Conservation (phyloP, 2,329 filamentous ascomycete species). For the Pseudonectria buxi region DNA sequence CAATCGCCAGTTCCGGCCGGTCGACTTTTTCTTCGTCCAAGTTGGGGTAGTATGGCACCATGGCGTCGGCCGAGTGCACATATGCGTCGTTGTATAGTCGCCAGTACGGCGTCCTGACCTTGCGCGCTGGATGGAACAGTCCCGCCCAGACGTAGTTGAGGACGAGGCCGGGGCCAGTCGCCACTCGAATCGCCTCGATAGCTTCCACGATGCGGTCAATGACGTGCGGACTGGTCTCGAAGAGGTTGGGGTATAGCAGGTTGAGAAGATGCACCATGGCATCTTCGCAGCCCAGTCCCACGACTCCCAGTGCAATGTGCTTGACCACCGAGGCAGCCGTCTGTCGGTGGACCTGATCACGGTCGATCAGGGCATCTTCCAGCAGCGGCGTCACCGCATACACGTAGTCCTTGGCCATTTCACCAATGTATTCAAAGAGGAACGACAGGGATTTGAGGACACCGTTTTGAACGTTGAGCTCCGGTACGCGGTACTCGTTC, state of each 20-base stretch:
- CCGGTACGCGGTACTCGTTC: conserved; percentile 98
- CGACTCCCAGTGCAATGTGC: conserved; percentile 95
- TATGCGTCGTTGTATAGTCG: conserved; percentile 95
- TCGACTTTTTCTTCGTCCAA: conserved; percentile 74
- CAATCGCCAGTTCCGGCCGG: conserved; percentile 74
- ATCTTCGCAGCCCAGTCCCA: conserved; percentile 93
- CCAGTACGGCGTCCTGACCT: conserved; percentile 94
- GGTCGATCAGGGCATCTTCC: conserved; percentile 94
- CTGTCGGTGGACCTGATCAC: conserved; percentile 95
- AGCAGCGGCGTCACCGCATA: conserved; percentile 94
- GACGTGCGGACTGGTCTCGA: conserved; percentile 96
- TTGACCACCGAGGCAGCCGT: conserved; percentile 96
- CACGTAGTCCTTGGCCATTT: conserved; percentile 99
- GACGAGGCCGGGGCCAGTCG: conserved; percentile 82
- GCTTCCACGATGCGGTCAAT: conserved; percentile 97
- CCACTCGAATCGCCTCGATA: conserved; percentile 91
- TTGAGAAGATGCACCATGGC: conserved; percentile 98
- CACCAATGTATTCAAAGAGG: conserved; percentile 97
- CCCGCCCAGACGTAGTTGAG: conserved; percentile 99
- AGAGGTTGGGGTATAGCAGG: conserved; percentile 91
- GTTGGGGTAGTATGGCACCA: conserved; percentile 93
- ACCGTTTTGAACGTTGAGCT: conserved; percentile 97
- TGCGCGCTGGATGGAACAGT: conserved; percentile 91
- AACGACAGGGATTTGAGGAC: conserved; percentile 96
- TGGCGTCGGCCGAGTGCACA: conserved; percentile 84